Percentiles rank a stretch among this genome's conserved stretches.
phyloP scores from a whole-genome alignment of 495 filamentous ascomycete genomes.

The Talaromyces thailandensis region DNA sequence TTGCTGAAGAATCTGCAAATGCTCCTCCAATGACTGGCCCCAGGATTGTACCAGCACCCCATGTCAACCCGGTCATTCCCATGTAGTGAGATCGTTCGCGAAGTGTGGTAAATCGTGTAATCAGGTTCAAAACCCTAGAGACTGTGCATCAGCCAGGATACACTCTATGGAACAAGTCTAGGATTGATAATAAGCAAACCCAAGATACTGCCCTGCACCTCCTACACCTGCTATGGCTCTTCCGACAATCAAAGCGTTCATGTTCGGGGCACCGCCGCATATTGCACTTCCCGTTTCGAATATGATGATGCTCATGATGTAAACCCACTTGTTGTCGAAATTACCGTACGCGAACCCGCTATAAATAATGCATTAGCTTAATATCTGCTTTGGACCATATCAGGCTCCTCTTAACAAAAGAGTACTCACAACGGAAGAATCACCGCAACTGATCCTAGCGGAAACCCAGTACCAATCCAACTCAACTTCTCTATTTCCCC shows the following conservation, averaged over 20 bases:
- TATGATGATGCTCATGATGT: constrained; percentile 12
- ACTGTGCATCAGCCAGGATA: not conserved
- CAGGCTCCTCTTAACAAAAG: not conserved
- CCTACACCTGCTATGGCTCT: constrained; percentile 26
- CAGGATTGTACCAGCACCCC: constrained; percentile 37
- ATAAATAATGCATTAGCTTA: not conserved
- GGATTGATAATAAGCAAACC: too few relatives aligned
- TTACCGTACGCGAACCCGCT: constrained; percentile 21
- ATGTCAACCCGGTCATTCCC: constrained; percentile 22
- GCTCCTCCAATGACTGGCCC: constrained; percentile 48
- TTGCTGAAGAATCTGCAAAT: constrained; percentile 33
- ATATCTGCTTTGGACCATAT: not conserved
- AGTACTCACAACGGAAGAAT: not conserved
- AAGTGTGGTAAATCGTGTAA: constrained; percentile 31
- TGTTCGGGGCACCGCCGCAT: constrained; percentile 20
- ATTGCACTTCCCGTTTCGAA: constrained; percentile 26
- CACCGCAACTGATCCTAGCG: not conserved
- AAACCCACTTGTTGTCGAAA: constrained; percentile 25
- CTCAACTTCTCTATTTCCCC: constrained; percentile 4
- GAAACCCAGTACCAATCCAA: not conserved
- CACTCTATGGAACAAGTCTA: too few relatives aligned
- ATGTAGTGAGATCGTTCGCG: constrained; percentile 37
- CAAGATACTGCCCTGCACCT: constrained; percentile 41
- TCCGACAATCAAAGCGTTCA: constrained; percentile 22
- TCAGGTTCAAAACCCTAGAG: constrained; percentile 22